Conservation (phyloP, 2,329 filamentous ascomycete species). For the Arachnopeziza araneosa region DNA sequence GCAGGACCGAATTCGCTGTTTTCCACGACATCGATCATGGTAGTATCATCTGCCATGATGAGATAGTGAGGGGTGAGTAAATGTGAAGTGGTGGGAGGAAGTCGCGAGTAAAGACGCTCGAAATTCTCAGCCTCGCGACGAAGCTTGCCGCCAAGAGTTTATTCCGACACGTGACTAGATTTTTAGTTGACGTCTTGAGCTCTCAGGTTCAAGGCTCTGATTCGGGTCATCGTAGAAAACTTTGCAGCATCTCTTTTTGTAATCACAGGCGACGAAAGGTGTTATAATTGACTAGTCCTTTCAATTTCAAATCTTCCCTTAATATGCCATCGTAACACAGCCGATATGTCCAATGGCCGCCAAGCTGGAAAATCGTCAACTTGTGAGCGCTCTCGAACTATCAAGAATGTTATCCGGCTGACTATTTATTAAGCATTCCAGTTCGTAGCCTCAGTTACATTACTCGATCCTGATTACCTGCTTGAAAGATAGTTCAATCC, state of each 20-base stretch:
- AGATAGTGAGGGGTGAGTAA: not conserved
- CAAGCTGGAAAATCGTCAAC: constrained; percentile 43
- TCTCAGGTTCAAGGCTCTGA: not conserved
- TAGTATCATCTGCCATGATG: not conserved
- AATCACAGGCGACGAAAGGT: not conserved
- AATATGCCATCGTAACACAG: not conserved
- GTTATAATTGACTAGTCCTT: not conserved
- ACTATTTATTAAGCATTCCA: constrained; percentile 61
- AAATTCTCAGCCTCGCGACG: not conserved
- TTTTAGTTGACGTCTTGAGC: not conserved
- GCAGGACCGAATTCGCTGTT: not conserved
- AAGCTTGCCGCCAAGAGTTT: not conserved
- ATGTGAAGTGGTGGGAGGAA: not conserved
- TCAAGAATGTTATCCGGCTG: not conserved
- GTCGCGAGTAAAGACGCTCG: not conserved
- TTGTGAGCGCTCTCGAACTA: constrained; percentile 32
- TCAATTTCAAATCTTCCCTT: not conserved
- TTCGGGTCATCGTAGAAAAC: not conserved
- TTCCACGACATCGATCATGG: not conserved
- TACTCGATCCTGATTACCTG: not conserved
- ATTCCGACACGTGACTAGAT: not conserved
- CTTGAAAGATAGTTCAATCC: not conserved
- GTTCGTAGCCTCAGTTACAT: constrained; percentile 3
- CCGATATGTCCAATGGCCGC: constrained; percentile 45
- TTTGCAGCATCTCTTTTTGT: not conserved